These are phyloP conservation scores for Corylus avellana DNA, from an alignment of 306 rosid genomes.

Conservation along the genomic window DNA sequence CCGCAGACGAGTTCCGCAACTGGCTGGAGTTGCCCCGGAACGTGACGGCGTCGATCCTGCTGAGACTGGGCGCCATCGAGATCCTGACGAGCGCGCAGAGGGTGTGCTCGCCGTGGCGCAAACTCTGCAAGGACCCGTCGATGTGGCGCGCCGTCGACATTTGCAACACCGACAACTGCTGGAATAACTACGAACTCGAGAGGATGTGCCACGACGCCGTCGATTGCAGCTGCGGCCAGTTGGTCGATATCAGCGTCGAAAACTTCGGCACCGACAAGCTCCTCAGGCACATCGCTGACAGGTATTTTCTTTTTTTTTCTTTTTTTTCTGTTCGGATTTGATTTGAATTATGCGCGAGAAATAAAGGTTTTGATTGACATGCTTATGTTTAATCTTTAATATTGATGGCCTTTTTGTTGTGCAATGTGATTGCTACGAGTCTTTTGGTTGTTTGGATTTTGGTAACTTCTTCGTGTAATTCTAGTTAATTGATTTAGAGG, in stretches of 20 bases:
- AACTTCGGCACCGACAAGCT: slow-evolving; percentile 40
- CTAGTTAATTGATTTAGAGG: too few relatives aligned
- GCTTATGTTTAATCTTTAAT: too few relatives aligned
- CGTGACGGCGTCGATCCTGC: slow-evolving; percentile 41
- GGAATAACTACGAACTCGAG: slow-evolving; percentile 7
- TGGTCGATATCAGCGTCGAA: slow-evolving; percentile 43
- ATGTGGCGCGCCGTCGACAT: slow-evolving; percentile 57
- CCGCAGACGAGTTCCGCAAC: not conserved
- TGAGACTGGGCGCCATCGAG: slow-evolving; percentile 43
- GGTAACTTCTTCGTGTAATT: too few relatives aligned
- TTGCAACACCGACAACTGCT: slow-evolving; percentile 17
- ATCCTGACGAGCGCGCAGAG: slow-evolving; percentile 35
- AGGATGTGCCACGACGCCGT: too few relatives aligned
- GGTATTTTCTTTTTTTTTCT: slow-evolving; percentile 35
- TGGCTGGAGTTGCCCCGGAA: slow-evolving; percentile 64
- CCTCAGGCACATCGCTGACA: slow-evolving; percentile 39
- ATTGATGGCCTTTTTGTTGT: not conserved
- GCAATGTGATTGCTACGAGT: too few relatives aligned
- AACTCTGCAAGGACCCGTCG: slow-evolving; percentile 53
- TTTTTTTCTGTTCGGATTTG: slow-evolving; percentile 5
- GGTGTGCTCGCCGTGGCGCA: slow-evolving; percentile 64
- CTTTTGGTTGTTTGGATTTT: too few relatives aligned
- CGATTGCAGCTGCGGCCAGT: slow-evolving; percentile 41
- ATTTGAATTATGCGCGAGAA: not conserved
- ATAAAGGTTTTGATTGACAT: too few relatives aligned